Conservation (phyloP, 2,329 filamentous ascomycete genomes). For the Sclerotinia spermophila region DNA sequence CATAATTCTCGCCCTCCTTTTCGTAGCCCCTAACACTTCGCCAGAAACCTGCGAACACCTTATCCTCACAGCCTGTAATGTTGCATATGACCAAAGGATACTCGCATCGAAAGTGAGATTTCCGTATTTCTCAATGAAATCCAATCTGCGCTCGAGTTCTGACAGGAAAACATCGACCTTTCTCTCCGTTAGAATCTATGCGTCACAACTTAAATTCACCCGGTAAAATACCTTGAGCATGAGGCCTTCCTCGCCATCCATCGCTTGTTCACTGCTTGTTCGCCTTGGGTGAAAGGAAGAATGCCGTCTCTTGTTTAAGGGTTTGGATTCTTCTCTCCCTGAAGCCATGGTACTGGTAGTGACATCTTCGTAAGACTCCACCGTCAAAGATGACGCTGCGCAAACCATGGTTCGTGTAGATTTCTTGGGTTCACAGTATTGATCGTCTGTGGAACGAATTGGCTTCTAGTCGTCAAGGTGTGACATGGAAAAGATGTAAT, state of each 20-base stretch:
- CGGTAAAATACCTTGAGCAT: slow-evolving; percentile 50
- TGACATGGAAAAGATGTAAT: not conserved
- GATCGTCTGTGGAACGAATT: not conserved
- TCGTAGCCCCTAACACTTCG: slow-evolving; percentile 82
- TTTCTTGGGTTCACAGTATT: not conserved
- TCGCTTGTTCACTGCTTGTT: slow-evolving; percentile 55
- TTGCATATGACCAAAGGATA: slow-evolving; percentile 79
- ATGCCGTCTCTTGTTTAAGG: slow-evolving; percentile 43
- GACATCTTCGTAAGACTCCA: slow-evolving; percentile 34
- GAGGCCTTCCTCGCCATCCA: slow-evolving; percentile 60
- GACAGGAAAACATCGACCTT: slow-evolving; percentile 77
- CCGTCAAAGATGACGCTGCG: slow-evolving; percentile 35
- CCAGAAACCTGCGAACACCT: slow-evolving; percentile 87
- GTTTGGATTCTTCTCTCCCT: slow-evolving; percentile 26
- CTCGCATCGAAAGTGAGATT: slow-evolving; percentile 80
- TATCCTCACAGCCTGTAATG: slow-evolving; percentile 79
- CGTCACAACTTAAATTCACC: not conserved
- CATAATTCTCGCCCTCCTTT: slow-evolving; percentile 78
- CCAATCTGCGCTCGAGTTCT: slow-evolving; percentile 81
- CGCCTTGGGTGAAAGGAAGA: slow-evolving; percentile 54
- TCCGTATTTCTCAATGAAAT: slow-evolving; percentile 83
- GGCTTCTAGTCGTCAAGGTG: not conserved
- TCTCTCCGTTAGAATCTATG: slow-evolving; percentile 14
- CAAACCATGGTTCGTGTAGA: slow-evolving; percentile 32
- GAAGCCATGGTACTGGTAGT: slow-evolving; percentile 25